Conservation (phyloP, 1,284 basidiomycete genomes). For the Boletus sp. region DNA sequence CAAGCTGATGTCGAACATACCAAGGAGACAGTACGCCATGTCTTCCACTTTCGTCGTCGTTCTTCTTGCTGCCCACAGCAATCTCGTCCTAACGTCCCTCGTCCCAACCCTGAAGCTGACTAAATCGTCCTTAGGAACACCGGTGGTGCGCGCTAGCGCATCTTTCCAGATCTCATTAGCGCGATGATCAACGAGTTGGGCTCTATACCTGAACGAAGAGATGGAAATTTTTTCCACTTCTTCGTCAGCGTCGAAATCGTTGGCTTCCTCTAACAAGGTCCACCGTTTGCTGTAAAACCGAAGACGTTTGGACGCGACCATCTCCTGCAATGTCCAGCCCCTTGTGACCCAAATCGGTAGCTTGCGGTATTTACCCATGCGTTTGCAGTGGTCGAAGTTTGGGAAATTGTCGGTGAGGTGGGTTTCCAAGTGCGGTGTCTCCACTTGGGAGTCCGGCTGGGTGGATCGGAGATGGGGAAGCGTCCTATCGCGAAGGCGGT, state of each 20-base stretch:
- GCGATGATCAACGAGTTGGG: slow-evolving; percentile 23
- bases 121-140: slow-evolving; percentile 10
- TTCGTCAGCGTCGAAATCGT: slow-evolving; percentile 16
- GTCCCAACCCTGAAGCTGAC: slow-evolving; percentile 16
- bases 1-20: slow-evolving; percentile 27
- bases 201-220: slow-evolving; percentile 22
- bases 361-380: background rate
- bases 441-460: slow-evolving; percentile 23
- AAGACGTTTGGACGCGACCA: slow-evolving; percentile 25
- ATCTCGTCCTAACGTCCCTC: slow-evolving; percentile 16
- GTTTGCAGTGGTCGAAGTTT: background rate
- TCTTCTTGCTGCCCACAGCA: slow-evolving; percentile 24
- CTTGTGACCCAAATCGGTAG: slow-evolving; percentile 23
- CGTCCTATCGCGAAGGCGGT: slow-evolving; percentile 1
- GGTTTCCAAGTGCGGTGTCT: slow-evolving; percentile 4
- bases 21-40: slow-evolving; percentile 28
- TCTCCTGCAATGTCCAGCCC: slow-evolving; percentile 32
- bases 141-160: slow-evolving; percentile 15
- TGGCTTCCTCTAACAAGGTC: slow-evolving; percentile 25
- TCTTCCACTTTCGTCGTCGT: slow-evolving; percentile 27
- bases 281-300: slow-evolving; percentile 28
- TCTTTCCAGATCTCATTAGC: slow-evolving; percentile 6
- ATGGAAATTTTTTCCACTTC: slow-evolving; percentile 13
- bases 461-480: slow-evolving; percentile 8
- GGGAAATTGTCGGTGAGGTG: slow-evolving; percentile 15